Percentiles rank a stretch among this genome's conserved stretches.
Evolutionary conservation across 441 rosid genomes (phyloP).

Genomic region (Codiaeum variegatum): DNA sequence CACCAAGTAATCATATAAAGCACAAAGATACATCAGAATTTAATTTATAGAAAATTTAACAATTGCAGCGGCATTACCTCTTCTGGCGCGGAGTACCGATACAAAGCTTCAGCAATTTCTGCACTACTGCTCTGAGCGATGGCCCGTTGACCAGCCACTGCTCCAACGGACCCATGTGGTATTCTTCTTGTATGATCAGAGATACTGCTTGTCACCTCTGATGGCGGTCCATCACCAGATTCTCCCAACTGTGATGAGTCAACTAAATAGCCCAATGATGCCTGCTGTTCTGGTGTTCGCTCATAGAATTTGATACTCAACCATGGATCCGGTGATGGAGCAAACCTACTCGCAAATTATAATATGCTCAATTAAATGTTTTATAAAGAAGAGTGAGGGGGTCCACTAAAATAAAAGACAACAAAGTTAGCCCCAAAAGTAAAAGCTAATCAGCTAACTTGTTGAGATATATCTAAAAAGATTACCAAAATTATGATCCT

Average conservation of each 20-base stretch:
- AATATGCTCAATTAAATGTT: constrained; percentile 13
- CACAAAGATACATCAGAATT: neutral
- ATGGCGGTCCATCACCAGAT: constrained; percentile 32
- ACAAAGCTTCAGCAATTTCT: constrained; percentile 72
- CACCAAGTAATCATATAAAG: constrained; percentile 16
- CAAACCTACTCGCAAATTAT: constrained; percentile 46
- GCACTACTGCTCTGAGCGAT: constrained; percentile 86
- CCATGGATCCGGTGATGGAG: constrained; percentile 82
- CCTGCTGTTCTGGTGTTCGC: constrained; percentile 86
- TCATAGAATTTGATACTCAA: constrained; percentile 78
- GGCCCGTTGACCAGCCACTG: constrained; percentile 75
- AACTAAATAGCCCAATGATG: constrained; percentile 63
- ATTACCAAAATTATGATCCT: neutral
- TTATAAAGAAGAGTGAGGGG: neutral
- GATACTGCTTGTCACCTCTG: constrained; percentile 28
- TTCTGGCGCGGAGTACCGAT: constrained; percentile 81
- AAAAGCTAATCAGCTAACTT: neutral
- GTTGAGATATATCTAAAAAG: neutral
- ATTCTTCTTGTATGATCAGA: constrained; percentile 34
- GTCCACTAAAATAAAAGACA: neutral
- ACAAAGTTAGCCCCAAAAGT: neutral
- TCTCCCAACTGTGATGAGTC: constrained; percentile 49
- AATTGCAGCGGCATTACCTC: constrained; percentile 42
- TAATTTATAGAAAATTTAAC: neutral
- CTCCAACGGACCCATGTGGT: constrained; percentile 85